Evolutionary conservation across 805 yeast genomes (phyloP), one percentile per base, ranked within the genome.

Genomic region (Brettanomyces bruxellensis): DNA sequence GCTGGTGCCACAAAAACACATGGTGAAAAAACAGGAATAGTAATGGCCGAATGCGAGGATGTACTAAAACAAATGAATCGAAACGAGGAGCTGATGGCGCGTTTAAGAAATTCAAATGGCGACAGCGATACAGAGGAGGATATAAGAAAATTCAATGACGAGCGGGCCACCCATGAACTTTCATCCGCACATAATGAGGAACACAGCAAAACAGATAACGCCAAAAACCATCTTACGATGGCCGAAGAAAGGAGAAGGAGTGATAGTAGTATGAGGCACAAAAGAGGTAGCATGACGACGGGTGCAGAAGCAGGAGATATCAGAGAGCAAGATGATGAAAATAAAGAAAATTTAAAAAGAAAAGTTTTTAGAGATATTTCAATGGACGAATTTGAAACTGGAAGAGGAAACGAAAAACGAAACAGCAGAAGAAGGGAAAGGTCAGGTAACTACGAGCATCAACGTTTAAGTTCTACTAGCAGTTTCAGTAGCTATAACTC

Each of bases 41-140:
- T 78, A 3, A 57, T 79, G 41, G 66, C 63, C 37, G 73, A 76
- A 44, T 73, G 77, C 46, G 73, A 73, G 41, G 69, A 68, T 6
- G 64, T 72, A 22, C 65, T 81, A 49, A 65, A 63, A 25, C 47
- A 55, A 30, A 38, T 62, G n/a, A 55, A 57, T 28, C 49, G 60
- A 39, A 55, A 52, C 44, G 64, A 57, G 45, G 51, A 52, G 34
- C 46, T 58, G n/a, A 44, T 50, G 22, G 23, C 49, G 14, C 51
- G 53, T 37, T 41, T 58, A 36, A 49, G 50, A 28, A 25, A 18
- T 13, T 5, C 48, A 25, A 34, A 13, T 23, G 14, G n/a, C 13
- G 43, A 24, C 34, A 22, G 34, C 13, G 35, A 25, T n/a, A 24
- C 25, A 7, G 34, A 40, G 14, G 25, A 18, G 13, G 25, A 38